These are phyloP conservation scores for Sporormia fimetaria DNA, from an alignment of 495 filamentous ascomycete species.

Conservation along the genomic window DNA sequence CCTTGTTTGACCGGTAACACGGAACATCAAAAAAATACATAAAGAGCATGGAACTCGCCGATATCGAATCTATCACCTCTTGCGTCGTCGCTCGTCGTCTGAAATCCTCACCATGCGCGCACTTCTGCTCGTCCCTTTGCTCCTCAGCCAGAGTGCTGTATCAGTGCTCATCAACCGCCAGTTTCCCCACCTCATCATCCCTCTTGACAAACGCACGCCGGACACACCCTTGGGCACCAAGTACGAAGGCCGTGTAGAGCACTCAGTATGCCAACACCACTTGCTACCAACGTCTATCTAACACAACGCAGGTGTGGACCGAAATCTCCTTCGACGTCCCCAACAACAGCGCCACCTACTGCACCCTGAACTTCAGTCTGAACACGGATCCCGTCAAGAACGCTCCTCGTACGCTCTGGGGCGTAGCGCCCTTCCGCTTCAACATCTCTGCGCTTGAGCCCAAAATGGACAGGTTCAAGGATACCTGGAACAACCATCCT, in stretches of 20 bases:
- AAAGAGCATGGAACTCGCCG: not conserved
- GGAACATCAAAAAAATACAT: not conserved
- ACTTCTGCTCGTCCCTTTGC: constrained; percentile 6
- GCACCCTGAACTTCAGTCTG: constrained; percentile 13
- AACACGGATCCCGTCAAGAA: not conserved
- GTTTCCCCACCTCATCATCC: constrained; percentile 22
- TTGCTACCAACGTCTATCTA: not conserved
- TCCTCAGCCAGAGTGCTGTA: constrained; percentile 4
- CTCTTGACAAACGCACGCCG: constrained; percentile 7
- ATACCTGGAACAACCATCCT: constrained; percentile 21
- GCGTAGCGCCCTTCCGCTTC: constrained; percentile 4
- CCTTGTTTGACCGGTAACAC: not conserved
- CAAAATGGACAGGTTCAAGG: constrained; percentile 6
- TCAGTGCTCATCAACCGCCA: not conserved
- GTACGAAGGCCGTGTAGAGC: constrained; percentile 2
- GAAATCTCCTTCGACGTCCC: constrained; percentile 20
- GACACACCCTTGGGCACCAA: constrained; percentile 7
- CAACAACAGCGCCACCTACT: constrained; percentile 6
- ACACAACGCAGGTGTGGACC: constrained; percentile 9
- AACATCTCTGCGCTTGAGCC: constrained; percentile 7
- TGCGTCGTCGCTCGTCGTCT: not conserved
- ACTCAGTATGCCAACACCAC: not conserved
- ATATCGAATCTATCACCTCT: not conserved
- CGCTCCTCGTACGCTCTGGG: constrained; percentile 7
- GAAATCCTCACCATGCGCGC: constrained; percentile 8